Percentiles rank a stretch among this genome's conserved stretches.
phyloP scores from a whole-genome alignment of 1,284 basidiomycete species.

The Sanghuangporus baumii region DNA sequence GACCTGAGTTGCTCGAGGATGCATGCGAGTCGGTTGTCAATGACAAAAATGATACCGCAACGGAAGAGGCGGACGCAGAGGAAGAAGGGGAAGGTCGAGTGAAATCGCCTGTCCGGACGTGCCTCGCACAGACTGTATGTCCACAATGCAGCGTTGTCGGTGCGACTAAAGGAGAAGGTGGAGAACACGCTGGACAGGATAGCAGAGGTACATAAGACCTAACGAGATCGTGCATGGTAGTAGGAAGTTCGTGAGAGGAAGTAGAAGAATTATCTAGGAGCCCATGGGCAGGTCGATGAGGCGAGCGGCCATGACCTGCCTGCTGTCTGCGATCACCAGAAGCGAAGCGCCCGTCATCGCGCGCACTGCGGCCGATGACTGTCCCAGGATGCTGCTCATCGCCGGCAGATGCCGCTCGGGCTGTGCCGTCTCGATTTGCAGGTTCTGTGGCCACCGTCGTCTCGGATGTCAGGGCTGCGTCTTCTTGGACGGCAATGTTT shows the following conservation, averaged over 20 bases:
- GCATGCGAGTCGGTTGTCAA: conserved; percentile 5
- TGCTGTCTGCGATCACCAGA: not conserved
- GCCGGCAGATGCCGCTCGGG: not conserved
- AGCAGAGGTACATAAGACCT: conserved; percentile 24
- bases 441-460: not conserved
- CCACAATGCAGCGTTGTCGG: conserved; percentile 54
- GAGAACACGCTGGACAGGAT: conserved; percentile 38
- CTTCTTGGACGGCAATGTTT: not conserved
- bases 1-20: conserved; percentile 12
- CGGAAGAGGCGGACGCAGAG: conserved; percentile 30
- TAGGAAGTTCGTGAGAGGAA: not conserved
- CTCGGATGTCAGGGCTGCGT: no score
- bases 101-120: conserved; percentile 26
- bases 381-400: not conserved
- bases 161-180: conserved; percentile 28
- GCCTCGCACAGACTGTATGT: conserved; percentile 45
- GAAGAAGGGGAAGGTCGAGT: conserved; percentile 24
- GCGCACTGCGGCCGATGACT: not conserved
- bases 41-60: conserved; percentile 22
- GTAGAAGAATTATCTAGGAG: not conserved
- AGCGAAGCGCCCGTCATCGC: not conserved
- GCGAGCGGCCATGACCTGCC: not conserved
- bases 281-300: not conserved
- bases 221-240: not conserved
- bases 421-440: not conserved